Percentiles rank a stretch among this genome's conserved stretches.
Conservation (phyloP, 805 yeast species). For the Wickerhamiella nectarea region DNA sequence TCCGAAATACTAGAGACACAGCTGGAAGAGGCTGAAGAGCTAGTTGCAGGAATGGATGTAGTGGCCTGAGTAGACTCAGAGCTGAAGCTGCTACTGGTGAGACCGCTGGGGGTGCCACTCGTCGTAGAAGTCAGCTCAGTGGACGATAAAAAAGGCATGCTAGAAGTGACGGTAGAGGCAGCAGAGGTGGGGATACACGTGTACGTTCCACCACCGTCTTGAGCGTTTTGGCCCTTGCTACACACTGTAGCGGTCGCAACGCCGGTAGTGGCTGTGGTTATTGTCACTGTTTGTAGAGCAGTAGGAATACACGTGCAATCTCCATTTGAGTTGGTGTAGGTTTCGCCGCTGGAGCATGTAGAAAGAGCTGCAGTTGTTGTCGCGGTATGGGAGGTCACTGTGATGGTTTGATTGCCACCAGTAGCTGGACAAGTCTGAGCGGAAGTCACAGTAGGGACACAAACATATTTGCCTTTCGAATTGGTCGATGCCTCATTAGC, state of each 20-base stretch:
- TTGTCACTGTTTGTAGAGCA: constrained; percentile 3
- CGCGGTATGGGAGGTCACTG: neutral
- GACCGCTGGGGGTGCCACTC: constrained; percentile 27
- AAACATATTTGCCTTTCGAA: neutral
- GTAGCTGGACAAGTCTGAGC: neutral
- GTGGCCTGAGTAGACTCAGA: constrained; percentile 10
- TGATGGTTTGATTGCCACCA: constrained; percentile 6
- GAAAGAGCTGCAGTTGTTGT: constrained; percentile 1
- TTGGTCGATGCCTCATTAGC: neutral
- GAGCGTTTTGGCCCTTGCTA: neutral
- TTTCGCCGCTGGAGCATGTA: constrained; percentile 6
- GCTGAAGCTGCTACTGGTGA: constrained; percentile 27
- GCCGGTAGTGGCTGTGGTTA: neutral
- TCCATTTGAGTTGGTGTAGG: constrained; percentile 3
- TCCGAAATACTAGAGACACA: neutral
- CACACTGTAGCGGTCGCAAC: constrained; percentile 7
- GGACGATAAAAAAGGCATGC: constrained; percentile 27
- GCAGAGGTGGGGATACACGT: constrained; percentile 8
- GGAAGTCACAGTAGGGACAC: neutral
- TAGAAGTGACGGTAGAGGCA: constrained; percentile 10
- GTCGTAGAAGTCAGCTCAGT: constrained; percentile 26
- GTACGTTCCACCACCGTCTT: constrained; percentile 5
- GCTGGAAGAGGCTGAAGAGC: constrained; percentile 2
- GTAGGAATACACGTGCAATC: constrained; percentile 5
- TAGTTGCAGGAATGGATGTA: neutral